Evolutionary conservation across 768 basidiomycete species (phyloP), one percentile per base, ranked within the genome.

Genomic region (Russula virescens): DNA sequence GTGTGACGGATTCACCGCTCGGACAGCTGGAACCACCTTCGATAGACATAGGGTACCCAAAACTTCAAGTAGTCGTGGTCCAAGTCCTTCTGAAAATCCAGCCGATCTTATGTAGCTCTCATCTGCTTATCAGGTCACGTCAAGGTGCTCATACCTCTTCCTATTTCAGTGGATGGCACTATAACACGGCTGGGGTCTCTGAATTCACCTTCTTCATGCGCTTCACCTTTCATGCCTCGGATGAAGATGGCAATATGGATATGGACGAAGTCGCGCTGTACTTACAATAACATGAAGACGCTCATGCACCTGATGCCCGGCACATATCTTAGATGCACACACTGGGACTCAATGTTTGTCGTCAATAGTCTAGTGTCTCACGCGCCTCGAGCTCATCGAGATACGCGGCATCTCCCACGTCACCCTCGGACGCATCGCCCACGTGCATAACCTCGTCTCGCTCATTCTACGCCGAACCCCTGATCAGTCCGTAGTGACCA

Each of bases 11-110:
- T n/a, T n/a, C n/a, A n/a, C n/a, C n/a, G n/a, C n/a, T n/a, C n/a
- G n/a, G n/a, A n/a, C n/a, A n/a, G n/a, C n/a, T n/a, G n/a, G n/a
- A n/a, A n/a, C n/a, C n/a, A n/a, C n/a, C n/a, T n/a, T n/a, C n/a
- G n/a, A n/a, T n/a, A n/a, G n/a, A n/a, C n/a, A 87, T 87, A n/a
- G 86, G 86, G 5, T 87, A 87, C 68, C 86, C 86, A 1, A 86
- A 88, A 69, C 75, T 88, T 73, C 77, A 82, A 11, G 82, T 77
- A n/a, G 85, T 86, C 56, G 83, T 84, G 78, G 85, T 88, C 0
- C 78, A 84, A 67, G 79, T 77, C 11, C 75, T 88, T 5, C 73
- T 85, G 16, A 71, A 76, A 7, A 81, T 76, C 55, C 85, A 86
- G 63, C 75, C 82, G 5, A 76, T 18, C 79, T 86, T 28, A 83